phyloP scores from a whole-genome alignment of 140 eudicot genomes.

The Anethum foeniculum region DNA sequence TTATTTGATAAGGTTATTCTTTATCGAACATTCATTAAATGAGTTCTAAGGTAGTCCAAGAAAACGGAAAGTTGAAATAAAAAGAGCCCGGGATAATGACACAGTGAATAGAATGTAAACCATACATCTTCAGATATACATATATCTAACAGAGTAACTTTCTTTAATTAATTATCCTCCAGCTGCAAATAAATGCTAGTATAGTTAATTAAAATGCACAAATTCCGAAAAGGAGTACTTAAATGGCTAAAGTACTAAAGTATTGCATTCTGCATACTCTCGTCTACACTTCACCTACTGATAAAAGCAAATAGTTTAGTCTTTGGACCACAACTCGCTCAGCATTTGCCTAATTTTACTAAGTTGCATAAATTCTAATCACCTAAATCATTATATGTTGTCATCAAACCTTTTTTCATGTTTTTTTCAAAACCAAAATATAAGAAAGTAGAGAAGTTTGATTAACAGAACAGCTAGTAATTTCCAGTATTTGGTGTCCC shows the following conservation, averaged over 20 bases:
- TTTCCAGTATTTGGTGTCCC: background rate
- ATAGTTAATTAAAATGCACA: background rate
- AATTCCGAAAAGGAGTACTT: background rate
- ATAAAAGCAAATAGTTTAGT: background rate
- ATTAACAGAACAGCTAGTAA: background rate
- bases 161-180: background rate
- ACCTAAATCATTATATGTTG: background rate
- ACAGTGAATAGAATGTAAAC: background rate
- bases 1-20: too few relatives aligned
- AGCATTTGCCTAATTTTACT: background rate
- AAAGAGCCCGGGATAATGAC: background rate
- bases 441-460: background rate
- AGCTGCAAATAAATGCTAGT: background rate
- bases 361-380: background rate
- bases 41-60: background rate
- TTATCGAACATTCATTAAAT: too few relatives aligned
- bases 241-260: background rate
- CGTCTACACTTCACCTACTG: background rate
- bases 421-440: background rate
- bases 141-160: background rate
- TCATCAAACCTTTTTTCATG: background rate
- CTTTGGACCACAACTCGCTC: background rate
- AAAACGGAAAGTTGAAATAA: background rate
- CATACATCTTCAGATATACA: background rate
- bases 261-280: background rate